Evolutionary conservation across 2,329 filamentous ascomycete species (phyloP), one percentile per base, ranked within the genome.

Genomic region (Fusarium pseudonygamai): DNA sequence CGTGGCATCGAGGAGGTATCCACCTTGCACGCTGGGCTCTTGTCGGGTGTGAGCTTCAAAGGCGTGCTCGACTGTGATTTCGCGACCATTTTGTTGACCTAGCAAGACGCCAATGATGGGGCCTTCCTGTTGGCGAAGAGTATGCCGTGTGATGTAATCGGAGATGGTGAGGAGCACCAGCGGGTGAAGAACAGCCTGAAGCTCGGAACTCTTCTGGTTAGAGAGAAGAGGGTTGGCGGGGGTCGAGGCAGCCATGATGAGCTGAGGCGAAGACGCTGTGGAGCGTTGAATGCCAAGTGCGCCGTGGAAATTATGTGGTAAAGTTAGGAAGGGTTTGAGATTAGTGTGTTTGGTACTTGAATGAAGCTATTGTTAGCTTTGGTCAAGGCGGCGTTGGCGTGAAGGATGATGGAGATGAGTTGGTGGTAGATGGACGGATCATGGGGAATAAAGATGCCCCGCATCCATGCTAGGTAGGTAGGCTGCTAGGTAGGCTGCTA

Each of bases 91-190:
- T 77, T 98, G 95, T 79, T 96, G 93, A 22, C 96, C 96, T 11
- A 99, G 84, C n/a, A 99, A 87, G 59, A 93, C 95, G 64, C 96
- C 96, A 7, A 96, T 89, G 24, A 98, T 88, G 22, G 95, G 94
- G 0, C 93, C 93, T 24, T 86, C 82, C 77, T 95, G 91, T 59
- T 90, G 86, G 67, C 96, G 91, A 64, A 97, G 88, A 3, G 92
- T 93, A 82, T 97, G 95, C 68, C 96, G 91, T 66, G 96, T 97
- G 81, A 98, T 95, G 82, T 97, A 97, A 83, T 99, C 96, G 76
- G 96, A 97, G 78, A 99, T 96, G 74, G 93, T 97, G 83, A 99
- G 93, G 75, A 98, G 92, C 59, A 97, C 95, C 55, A 99, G 91
- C 32, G 96, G 96, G 79, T 99, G 96, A 24, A 99, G 90, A 77